phyloP scores from a whole-genome alignment of 2,329 filamentous ascomycete genomes.

The Epichloe sibirici region DNA sequence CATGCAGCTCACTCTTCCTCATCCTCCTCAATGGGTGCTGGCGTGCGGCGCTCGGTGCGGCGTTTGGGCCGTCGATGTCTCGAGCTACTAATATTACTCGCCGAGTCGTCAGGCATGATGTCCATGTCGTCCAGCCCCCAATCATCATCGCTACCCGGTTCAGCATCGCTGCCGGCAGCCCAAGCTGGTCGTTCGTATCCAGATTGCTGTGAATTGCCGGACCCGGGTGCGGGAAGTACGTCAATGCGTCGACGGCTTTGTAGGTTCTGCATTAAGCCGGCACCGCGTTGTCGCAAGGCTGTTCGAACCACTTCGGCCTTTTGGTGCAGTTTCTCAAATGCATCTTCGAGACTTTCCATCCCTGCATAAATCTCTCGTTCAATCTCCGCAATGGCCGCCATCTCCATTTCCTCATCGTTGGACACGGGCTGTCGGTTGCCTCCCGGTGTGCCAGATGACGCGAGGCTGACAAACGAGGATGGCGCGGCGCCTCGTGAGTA shows the following conservation, averaged over 20 bases:
- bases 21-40: slow-evolving; percentile 64
- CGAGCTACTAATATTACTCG: slow-evolving; percentile 68
- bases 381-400: slow-evolving; percentile 78
- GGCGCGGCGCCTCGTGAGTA: slow-evolving; percentile 46
- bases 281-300: slow-evolving; percentile 67
- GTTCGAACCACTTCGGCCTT: slow-evolving; percentile 72
- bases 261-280: slow-evolving; percentile 57
- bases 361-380: slow-evolving; percentile 87
- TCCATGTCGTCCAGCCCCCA: slow-evolving; percentile 46
- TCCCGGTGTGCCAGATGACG: slow-evolving; percentile 33
- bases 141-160: slow-evolving; percentile 43
- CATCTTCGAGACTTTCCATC: slow-evolving; percentile 91
- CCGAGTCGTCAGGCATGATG: slow-evolving; percentile 66
- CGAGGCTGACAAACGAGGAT: slow-evolving; percentile 44
- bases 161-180: slow-evolving; percentile 30
- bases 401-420: slow-evolving; percentile 87
- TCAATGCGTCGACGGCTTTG: slow-evolving; percentile 47
- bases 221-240: slow-evolving; percentile 36
- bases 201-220: slow-evolving; percentile 32
- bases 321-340: slow-evolving; percentile 81
- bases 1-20: slow-evolving; percentile 39
- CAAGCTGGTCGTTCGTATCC: slow-evolving; percentile 31
- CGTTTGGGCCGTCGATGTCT: slow-evolving; percentile 55
- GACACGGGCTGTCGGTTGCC: slow-evolving; percentile 52
- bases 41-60: slow-evolving; percentile 56